Base-by-base conservation (phyloP, 371 early-diverging fungal species). In the Coemansia sp. region DNA sequence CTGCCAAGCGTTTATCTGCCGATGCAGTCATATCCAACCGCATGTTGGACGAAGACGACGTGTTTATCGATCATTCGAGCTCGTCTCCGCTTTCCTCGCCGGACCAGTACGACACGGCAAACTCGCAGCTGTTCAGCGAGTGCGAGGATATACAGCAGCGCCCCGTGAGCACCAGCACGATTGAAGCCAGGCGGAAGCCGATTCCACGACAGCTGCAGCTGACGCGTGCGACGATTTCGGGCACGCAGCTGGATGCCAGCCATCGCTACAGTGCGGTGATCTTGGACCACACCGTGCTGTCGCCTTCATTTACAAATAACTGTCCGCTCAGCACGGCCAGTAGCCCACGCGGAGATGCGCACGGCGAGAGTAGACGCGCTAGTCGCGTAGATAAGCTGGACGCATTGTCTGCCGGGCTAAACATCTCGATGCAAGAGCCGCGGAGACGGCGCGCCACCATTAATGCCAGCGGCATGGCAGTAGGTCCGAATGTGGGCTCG, bases 401-500 rank as follows among this genome's bases (percentile, higher is more conserved):
- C 20, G 20, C 20, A 20, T 20, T 20, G 20, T 20, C 41, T 41
- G 8, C 8, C 16, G 51, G 51, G 10, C 51, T 32, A 14, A 36
- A 36, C 9, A 35, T 35, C 5, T 35, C 20, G 53, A 3, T 20
- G n/a, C 35, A n/a, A n/a, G 53, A 38, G 49, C 16, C 11, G 49
- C 49, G 16, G 11, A 49, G 30, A 8, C 30, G 31, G 26, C 49
- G 49, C 26, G 49, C 26, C 14, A 49, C 26, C 31, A 51, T 38
- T 0, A 59, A 59, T 6, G 26, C 59, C 9, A 30, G 32, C 6
- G 59, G 59, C n/a, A 30, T 39, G 51, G 51, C 41, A 9, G 70
- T 75, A 1, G 75, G 75, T 0, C 75, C 75, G 1, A 75, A 75
- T 34, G 52, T 63, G 4, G 47, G 35, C 3, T 75, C 75, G 10